Conservation (phyloP, 176 grass and related monocot species). For the Puccinellia tenuiflora region DNA sequence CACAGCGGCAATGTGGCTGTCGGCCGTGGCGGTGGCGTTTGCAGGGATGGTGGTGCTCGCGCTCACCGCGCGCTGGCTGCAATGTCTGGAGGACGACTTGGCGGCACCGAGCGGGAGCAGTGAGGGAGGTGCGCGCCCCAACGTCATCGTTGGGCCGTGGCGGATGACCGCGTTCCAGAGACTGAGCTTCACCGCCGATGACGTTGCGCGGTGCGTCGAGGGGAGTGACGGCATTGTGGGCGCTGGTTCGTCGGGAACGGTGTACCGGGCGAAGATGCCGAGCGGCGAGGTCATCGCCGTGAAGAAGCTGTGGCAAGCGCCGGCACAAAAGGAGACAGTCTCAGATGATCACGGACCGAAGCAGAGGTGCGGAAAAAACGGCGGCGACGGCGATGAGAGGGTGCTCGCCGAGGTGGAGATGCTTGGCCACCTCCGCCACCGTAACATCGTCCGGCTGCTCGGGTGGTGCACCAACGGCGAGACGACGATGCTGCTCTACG, state of each 20-base stretch:
- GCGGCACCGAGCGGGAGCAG: not conserved
- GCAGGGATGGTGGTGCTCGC: slow-evolving; percentile 60
- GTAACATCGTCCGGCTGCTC: slow-evolving; percentile 87
- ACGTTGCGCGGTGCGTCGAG: slow-evolving; percentile 55
- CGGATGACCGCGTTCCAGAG: slow-evolving; percentile 76
- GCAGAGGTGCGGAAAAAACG: not conserved
- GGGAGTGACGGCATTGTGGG: slow-evolving; percentile 70
- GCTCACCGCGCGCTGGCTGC: slow-evolving; percentile 56
- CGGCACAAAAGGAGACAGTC: slow-evolving; percentile 35
- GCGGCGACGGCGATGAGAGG: not conserved
- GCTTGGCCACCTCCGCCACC: slow-evolving; percentile 71
- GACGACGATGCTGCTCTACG: slow-evolving; percentile 72
- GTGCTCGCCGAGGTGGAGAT: slow-evolving; percentile 71
- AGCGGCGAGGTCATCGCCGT: slow-evolving; percentile 76
- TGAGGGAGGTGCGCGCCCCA: not conserved
- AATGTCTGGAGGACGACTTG: slow-evolving; percentile 16
- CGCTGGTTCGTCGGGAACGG: slow-evolving; percentile 69
- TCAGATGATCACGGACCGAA: not conserved
- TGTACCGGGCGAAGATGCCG: slow-evolving; percentile 88
- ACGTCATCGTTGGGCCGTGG: slow-evolving; percentile 35
- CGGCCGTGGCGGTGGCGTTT: slow-evolving; percentile 52
- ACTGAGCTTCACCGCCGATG: slow-evolving; percentile 74
- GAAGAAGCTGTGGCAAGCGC: slow-evolving; percentile 74
- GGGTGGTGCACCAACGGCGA: slow-evolving; percentile 74
- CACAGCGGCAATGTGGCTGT: slow-evolving; percentile 46